Base-by-base conservation (phyloP, 169 alveolate species). In the Plasmodium coatneyi region DNA sequence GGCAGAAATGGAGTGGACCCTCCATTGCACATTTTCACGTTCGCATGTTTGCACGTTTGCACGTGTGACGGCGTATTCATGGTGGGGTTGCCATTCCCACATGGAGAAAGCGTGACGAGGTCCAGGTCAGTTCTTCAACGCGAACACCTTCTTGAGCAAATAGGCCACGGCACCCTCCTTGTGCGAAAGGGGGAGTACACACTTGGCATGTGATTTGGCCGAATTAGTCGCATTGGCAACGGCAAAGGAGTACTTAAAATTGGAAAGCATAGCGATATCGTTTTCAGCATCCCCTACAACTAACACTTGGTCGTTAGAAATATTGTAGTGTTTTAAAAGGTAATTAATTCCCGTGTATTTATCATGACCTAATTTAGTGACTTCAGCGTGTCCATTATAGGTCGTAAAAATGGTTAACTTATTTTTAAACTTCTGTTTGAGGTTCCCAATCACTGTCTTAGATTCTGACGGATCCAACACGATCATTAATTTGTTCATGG, bases 221-320 rank as follows among this genome's bases (percentile, higher is more conserved):
- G 93, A 76, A 0, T 87, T 87, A 25, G 93, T 87, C 1, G 93
- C 93, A 25, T 87, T 87, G 14, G 93, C 84, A 78, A 87, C 93
- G 43, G 87, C 93, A 39, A 87, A 87, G 41, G 93, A 87, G 70
- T 87, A 87, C 71, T 87, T 87, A 49, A 87, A 87, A 49, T 87
- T 78, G 1, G 93, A 87, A 14, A 87, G 72, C 93, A 87, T 87
- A 3, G 93, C 86, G 25, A 87, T 87, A 71, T 87, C 93, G 78
- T 79, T 87, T 36, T 87, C 93, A n/a, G 93, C 93, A 76, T 87
- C 93, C 0, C 93, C 93, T 39, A 87, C 93, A 3, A 87, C 93
- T 56, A 87, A 60, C n/a, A 87, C 93, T 46, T 87, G 93, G 49
- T 87, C 93, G 78, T 87, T 54, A 0, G 93, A 79, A 16, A 87